A percentile compares a stretch with the other conserved stretches of the same genome.
Evolutionary conservation across 306 rosid species (phyloP).

Genomic region (Crotalaria pallida): DNA sequence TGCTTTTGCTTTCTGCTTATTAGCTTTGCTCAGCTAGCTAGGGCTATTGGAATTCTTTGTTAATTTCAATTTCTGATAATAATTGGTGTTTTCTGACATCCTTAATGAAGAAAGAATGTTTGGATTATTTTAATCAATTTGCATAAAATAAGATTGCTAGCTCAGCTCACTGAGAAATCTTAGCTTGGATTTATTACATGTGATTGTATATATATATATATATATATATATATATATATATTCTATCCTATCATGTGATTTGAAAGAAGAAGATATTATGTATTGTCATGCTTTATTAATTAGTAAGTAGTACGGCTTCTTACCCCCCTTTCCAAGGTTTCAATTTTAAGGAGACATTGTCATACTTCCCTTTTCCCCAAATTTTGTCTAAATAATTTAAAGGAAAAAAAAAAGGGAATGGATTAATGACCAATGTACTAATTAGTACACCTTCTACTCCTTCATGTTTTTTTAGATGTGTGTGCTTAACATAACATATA

Average conservation of each 20-base stretch:
- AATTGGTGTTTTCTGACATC: slow-evolving; percentile 26
- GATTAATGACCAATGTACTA: neutral
- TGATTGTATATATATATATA: too few relatives aligned
- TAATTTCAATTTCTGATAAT: neutral
- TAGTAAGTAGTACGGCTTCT: neutral
- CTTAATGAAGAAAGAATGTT: slow-evolving; percentile 24
- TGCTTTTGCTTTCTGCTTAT: too few relatives aligned
- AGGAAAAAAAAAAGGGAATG: neutral
- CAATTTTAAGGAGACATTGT: neutral
- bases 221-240: too few relatives aligned
- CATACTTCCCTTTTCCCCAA: neutral
- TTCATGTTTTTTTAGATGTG: neutral
- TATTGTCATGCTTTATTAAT: neutral
- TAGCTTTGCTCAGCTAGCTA: slow-evolving; percentile 22
- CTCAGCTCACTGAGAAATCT: neutral
- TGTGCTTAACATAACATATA: neutral
- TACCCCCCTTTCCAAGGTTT: neutral
- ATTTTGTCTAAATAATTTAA: neutral
- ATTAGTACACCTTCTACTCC: neutral
- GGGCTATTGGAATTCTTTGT: slow-evolving; percentile 32
- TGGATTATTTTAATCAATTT: slow-evolving; percentile 28
- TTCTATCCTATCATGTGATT: neutral
- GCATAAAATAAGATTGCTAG: neutral
- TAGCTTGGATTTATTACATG: neutral
- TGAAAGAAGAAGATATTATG: neutral